Evolutionary conservation across 192 early-diverging fungal species (phyloP), one percentile per base, ranked within the genome.

Genomic region (Rhizoclosmatium globosum): DNA sequence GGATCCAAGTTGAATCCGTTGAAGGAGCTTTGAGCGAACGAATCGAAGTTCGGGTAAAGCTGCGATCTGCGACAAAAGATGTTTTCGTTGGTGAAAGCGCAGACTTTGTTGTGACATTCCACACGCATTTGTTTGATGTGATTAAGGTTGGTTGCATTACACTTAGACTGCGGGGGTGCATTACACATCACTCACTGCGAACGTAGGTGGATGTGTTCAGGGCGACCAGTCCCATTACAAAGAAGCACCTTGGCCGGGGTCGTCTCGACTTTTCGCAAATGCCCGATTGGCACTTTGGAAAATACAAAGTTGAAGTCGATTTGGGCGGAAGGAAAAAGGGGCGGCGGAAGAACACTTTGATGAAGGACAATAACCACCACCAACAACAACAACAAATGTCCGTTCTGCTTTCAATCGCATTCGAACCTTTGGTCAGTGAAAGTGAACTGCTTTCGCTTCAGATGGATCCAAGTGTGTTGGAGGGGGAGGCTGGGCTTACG

Each of bases 101-200:
- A 7, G 56, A 74, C 56, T 68, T 80, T 41, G 56, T 80, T 19
- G 21, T 74, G 64, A 80, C 79, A 4, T 75, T 74, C 47, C 79
- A 80, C 42, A 21, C 71, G 4, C 64, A 68, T 21, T 19, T 56
- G 61, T 80, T 80, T 75, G 79, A 80, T 53, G 6, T 7, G 41
- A 7, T 80, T 9, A 80, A 80, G 72, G 72, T 80, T 45, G 62
- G 57, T 39, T 57, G 23, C 67, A 15, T 44, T 4, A 31, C 67
- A 19, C 2, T 45, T 38, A 21, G 53, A 50, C n/a, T 76, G 48
- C 57, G 39, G 4, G 19, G 43, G 6, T 11, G 69, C 19, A 62
- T 62, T 21, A 39, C 19, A 23, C 15, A 23, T n/a, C 3, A 71
- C 13, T 56, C 50, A 15, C 7, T n/a, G 7, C 11, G 7, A 21